Conservation (phyloP, 2,329 filamentous ascomycete species). For the Endoconidiophora laricicola region DNA sequence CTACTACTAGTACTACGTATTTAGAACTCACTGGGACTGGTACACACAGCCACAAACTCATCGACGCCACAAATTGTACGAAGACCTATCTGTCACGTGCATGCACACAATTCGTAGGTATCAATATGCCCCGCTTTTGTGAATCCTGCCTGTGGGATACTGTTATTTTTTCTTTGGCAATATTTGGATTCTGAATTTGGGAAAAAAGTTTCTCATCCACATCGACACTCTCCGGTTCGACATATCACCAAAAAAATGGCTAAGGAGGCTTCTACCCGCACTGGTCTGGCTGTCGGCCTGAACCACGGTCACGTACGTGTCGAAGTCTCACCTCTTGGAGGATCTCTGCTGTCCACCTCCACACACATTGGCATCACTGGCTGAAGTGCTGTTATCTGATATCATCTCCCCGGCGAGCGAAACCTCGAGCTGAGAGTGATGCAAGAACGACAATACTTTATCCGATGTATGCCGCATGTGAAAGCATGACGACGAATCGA, state of each 20-base stretch:
- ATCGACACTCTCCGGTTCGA: conserved; percentile 17
- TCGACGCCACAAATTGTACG: neutral
- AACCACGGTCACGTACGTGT: conserved; percentile 50
- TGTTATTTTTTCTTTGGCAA: conserved; percentile 8
- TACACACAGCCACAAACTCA: no score
- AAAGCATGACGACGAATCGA: conserved; percentile 7
- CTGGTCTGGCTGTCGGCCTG: conserved; percentile 43
- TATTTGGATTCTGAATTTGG: conserved; percentile 3
- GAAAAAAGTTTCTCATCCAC: conserved; percentile 16
- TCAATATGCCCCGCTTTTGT: conserved; percentile 4
- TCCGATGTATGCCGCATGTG: conserved; percentile 13
- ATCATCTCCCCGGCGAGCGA: conserved; percentile 6
- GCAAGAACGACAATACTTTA: neutral
- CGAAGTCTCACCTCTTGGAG: conserved; percentile 57
- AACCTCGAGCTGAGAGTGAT: neutral
- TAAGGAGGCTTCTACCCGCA: conserved; percentile 39
- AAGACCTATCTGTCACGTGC: conserved; percentile 9
- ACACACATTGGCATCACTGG: neutral
- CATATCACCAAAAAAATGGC: conserved; percentile 31
- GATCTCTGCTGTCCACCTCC: conserved; percentile 38
- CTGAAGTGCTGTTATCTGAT: neutral
- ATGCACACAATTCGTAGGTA: conserved; percentile 1
- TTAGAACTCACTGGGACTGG: no score
- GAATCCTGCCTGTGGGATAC: neutral
- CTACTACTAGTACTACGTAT: no score